Evolutionary conservation across 306 rosid species (phyloP), one percentile per base, ranked within the genome.

Genomic region (Cicer arietinum): DNA sequence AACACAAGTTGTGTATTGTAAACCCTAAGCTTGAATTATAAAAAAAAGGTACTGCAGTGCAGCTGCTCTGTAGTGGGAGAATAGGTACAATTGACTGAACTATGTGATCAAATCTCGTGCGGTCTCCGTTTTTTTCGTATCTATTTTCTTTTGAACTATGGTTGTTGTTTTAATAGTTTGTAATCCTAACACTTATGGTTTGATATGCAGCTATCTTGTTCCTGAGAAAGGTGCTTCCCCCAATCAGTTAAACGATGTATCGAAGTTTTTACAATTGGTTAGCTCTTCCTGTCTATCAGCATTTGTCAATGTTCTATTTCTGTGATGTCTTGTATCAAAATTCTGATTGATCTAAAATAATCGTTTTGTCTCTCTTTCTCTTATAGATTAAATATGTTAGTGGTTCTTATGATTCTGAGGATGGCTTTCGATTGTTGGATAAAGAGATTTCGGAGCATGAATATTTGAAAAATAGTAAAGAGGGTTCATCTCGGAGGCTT

Each of bases 331-430:
- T 14, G 41, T 20, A 46, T 52, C 14, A 30, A 47, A 53, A 1
- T 45, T 75, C 62, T 52, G 56, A 74, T 76, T 71, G 51, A 48
- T 66, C 45, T 48, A 25, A 22, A 66, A 25, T 58, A 17, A 67
- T 72, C 48, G 43, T 1, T 43, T 53, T 48, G 44, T 70, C 39
- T 6, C 22, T 44, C 13, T 57, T 63, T 70, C 50, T 71, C 74
- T 53, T 81, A 65, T 67, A 94, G 99, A 80, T 94, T 78, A 89
- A 89, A 86, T 92, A 94, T 80, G 95, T 92, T 37, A 86, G 93
- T 71, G 99, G 99, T 69, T 77, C 96, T 30, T 94, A 94, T 69
- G 96, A 94, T 82, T 84, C 92, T 3, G 91, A 71, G 58, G 96
- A 92, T 67, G 97, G 95, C 62, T 92, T 94, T 79, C 86, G 51